Percentiles rank a stretch among this genome's conserved stretches.
phyloP scores from a whole-genome alignment of 805 yeast species.

The Candida anglica region DNA sequence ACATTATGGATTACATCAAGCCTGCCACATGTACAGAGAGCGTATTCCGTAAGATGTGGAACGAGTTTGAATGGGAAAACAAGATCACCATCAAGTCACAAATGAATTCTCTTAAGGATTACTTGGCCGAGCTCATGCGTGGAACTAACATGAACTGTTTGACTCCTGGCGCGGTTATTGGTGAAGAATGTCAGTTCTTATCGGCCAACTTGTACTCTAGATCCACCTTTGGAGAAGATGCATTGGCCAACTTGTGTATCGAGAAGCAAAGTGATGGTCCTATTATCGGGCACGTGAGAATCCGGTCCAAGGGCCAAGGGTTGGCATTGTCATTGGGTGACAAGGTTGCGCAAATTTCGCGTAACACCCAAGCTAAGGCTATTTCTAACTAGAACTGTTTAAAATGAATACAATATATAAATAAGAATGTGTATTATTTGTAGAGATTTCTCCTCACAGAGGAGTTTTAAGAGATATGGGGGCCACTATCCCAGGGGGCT shows the following conservation, averaged over 20 bases:
- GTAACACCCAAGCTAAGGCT: slow-evolving; percentile 29
- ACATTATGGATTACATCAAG: slow-evolving; percentile 94
- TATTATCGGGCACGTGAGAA: slow-evolving; percentile 90
- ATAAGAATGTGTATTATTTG: no score
- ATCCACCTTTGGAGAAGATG: slow-evolving; percentile 96
- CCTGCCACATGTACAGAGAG: slow-evolving; percentile 90
- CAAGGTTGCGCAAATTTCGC: slow-evolving; percentile 80
- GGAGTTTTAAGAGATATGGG: no score
- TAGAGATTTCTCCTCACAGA: no score
- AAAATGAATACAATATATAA: no score
- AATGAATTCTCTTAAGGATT: slow-evolving; percentile 64
- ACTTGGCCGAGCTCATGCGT: slow-evolving; percentile 67
- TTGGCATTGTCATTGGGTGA: slow-evolving; percentile 93
- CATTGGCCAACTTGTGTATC: slow-evolving; percentile 90
- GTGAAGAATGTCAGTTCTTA: slow-evolving; percentile 85
- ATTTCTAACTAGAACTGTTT: slow-evolving; percentile 6
- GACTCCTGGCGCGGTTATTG: slow-evolving; percentile 88
- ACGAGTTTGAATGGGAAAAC: slow-evolving; percentile 99
- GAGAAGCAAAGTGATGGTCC: slow-evolving; percentile 75
- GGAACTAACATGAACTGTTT: slow-evolving; percentile 93
- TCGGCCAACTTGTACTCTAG: slow-evolving; percentile 92
- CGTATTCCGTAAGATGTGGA: slow-evolving; percentile 97
- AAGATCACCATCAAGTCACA: slow-evolving; percentile 83
- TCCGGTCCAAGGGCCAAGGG: slow-evolving; percentile 97
- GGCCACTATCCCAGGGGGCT: no score